phyloP scores from a whole-genome alignment of 73 alveolate species.

The Paraurostyla sp. region DNA sequence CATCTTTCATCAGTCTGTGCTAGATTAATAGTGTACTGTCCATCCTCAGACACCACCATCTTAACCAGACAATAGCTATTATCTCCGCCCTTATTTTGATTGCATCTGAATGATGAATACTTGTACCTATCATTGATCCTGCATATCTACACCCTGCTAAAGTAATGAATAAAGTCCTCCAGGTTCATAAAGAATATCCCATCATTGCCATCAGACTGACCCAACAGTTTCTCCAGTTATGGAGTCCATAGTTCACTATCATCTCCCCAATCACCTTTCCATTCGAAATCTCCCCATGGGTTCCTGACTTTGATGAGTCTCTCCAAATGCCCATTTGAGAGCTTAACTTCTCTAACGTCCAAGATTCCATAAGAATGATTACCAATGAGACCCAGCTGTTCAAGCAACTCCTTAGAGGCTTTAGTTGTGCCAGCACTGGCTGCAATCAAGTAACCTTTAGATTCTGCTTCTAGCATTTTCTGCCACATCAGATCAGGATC shows the following conservation, averaged over 20 bases:
- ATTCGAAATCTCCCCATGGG: conserved; percentile 98
- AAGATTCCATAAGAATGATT: conserved; percentile 95
- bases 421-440: conserved; percentile 93
- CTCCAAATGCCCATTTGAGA: conserved; percentile 62
- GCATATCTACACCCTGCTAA: conserved; percentile 90
- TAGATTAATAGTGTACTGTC: conserved; percentile 57
- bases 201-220: conserved; percentile 86
- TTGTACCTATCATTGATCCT: conserved; percentile 83
- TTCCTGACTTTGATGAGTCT: conserved; percentile 92
- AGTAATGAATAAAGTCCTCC: conserved; percentile 93
- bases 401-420: conserved; percentile 83
- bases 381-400: conserved; percentile 93
- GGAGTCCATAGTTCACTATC: conserved; percentile 94
- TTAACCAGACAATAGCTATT: conserved; percentile 63
- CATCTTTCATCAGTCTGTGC: conserved; percentile 75
- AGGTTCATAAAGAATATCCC: conserved; percentile 96
- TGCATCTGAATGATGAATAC: conserved; percentile 59
- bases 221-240: conserved; percentile 83
- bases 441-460: conserved; percentile 81
- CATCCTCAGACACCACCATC: conserved; percentile 65
- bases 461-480: conserved; percentile 77
- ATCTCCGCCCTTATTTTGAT: conserved; percentile 69
- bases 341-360: conserved; percentile 80
- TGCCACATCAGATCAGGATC: conserved; percentile 84
- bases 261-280: conserved; percentile 99